Base-by-base conservation (phyloP, 129 eudicot genomes). In the Flaveria sonorensis region DNA sequence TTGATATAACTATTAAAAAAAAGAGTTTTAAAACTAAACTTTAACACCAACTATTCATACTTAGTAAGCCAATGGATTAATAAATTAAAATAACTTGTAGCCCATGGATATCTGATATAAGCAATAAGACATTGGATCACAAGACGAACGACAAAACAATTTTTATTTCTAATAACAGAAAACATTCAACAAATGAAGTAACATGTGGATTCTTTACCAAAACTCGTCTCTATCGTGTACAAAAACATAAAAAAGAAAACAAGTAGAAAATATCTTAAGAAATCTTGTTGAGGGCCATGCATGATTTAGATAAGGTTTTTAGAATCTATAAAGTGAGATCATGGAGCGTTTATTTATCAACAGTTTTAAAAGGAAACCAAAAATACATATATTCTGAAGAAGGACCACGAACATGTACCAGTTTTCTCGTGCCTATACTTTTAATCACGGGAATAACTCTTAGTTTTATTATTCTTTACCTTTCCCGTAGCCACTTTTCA, bases 371-470 rank as follows among this genome's bases (percentile, higher is more conserved):
- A 36, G 40, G 40, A 36, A 36, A 36, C 40, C 40, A 36, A 36
- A 36, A 36, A 36, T 36, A 36, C 40, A 36, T 36, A 32, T 32
- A 36, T 36, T 36, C 40, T 36, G 40, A 36, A 59, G 76, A 78
- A 59, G 82, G 84, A 80, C 80, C 84, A 81, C 80, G 74, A 66
- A 70, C 77, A 75, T 63, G 64, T 68, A 56, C 20, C 64, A 66
- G 43, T 73, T 79, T 42, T 79, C 78, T 66, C 78, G 75, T 74
- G 80, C 53, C 71, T 79, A 66, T 78, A 51, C 74, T 19, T 59
- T 43, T 23, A 2, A 73, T 81, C 84, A 81, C 84, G 56, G 48
- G 80, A 81, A 81, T 74, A 81, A 43, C 19, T 72, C 40, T 45
- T 45, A 0, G 40, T 32, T 32, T 32, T 32, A 10, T 20, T 21